A percentile compares a stretch with the other conserved stretches of the same genome.
Conservation (phyloP, 352 stramenopile genomes). For the Phytophthora pistaciae region DNA sequence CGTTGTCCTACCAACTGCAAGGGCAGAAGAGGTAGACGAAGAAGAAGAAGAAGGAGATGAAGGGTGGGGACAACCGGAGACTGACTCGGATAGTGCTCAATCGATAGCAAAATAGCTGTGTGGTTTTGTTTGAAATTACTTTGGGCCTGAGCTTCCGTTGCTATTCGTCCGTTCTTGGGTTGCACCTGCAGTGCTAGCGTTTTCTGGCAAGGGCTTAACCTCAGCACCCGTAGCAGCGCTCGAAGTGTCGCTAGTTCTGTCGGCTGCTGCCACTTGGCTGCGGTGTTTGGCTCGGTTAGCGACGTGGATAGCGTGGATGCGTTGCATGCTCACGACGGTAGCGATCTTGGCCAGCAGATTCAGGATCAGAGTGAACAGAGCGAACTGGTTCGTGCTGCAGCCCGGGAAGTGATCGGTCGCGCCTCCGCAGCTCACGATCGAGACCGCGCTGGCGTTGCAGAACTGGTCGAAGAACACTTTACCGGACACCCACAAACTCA, state of each 20-base stretch:
- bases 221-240: conserved; percentile 13
- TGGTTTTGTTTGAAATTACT: conserved; percentile 5
- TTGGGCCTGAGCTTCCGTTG: conserved; percentile 5
- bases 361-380: conserved; percentile 65
- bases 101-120: not conserved
- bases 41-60: conserved; percentile 49
- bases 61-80: conserved; percentile 6
- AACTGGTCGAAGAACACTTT: conserved; percentile 84
- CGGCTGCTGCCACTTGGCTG: conserved; percentile 11
- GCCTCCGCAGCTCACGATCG: conserved; percentile 73
- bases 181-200: not conserved
- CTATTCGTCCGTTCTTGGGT: conserved; percentile 13
- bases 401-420: conserved; percentile 69
- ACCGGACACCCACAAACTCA: conserved; percentile 76
- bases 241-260: conserved; percentile 8
- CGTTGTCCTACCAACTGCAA: conserved; percentile 22
- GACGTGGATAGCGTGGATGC: conserved; percentile 45
- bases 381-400: conserved; percentile 79
- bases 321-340: conserved; percentile 50
- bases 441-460: conserved; percentile 64
- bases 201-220: conserved; percentile 25
- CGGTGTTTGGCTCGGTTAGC: conserved; percentile 26
- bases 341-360: conserved; percentile 67
- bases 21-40: conserved; percentile 59
- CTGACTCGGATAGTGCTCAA: not conserved